A percentile compares a stretch with the other conserved stretches of the same genome.
phyloP scores from a whole-genome alignment of 495 filamentous ascomycete genomes.

The Barbatosphaeria neglecta region DNA sequence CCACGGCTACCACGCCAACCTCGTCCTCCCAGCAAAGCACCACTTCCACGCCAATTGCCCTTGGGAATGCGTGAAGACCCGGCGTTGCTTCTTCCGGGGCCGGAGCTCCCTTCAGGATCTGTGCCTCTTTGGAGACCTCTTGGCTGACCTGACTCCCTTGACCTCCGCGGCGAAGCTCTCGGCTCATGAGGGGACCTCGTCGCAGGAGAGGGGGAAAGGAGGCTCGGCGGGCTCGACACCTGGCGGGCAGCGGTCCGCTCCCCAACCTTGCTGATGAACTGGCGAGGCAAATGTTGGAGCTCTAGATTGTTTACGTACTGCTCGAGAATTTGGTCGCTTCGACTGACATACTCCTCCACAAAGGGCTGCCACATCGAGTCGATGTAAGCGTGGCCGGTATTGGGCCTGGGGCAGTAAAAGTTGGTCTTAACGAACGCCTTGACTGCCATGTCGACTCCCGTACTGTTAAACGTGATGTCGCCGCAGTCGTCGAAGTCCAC shows the following conservation, averaged over 20 bases:
- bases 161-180: no score
- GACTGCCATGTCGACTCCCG: neutral
- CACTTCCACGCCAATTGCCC: no score
- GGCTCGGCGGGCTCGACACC: neutral
- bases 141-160: no score
- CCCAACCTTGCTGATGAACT: neutral
- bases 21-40: no score
- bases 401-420: neutral
- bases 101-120: no score
- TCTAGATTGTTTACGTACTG: neutral
- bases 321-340: neutral
- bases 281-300: neutral
- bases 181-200: no score
- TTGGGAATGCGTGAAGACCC: no score
- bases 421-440: neutral
- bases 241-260: neutral
- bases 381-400: neutral
- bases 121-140: no score
- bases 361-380: neutral
- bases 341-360: neutral
- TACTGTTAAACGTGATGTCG: neutral
- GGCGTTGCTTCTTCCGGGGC: no score
- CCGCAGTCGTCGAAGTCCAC: neutral
- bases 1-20: no score
- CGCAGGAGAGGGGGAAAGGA: neutral